Conservation (phyloP, 352 stramenopile genomes). For the Phytophthora ramorum region DNA sequence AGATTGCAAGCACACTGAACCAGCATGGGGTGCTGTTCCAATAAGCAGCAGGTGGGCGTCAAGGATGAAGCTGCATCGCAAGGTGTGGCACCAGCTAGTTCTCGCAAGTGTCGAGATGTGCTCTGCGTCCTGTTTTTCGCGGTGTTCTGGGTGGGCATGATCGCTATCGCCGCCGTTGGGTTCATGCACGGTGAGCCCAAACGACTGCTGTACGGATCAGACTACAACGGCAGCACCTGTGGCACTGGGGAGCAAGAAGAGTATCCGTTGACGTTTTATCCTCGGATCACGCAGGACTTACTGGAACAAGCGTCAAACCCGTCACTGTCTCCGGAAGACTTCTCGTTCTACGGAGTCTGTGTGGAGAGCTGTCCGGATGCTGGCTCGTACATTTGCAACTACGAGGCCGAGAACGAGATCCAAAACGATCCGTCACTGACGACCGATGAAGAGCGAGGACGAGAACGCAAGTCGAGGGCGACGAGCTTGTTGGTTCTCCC, state of each 20-base stretch:
- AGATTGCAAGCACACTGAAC: background rate
- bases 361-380: conserved; percentile 56
- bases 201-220: conserved; percentile 71
- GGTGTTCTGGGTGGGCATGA: conserved; percentile 82
- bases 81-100: conserved; percentile 59
- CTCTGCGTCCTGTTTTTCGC: conserved; percentile 72
- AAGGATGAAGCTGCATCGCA: conserved; percentile 35
- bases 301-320: conserved; percentile 58
- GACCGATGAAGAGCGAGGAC: conserved; percentile 50
- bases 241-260: conserved; percentile 47
- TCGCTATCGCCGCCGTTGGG: conserved; percentile 59
- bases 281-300: conserved; percentile 80
- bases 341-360: conserved; percentile 79
- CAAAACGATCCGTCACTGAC: conserved; percentile 41
- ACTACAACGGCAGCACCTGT: conserved; percentile 82
- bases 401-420: conserved; percentile 70
- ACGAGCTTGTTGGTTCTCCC: conserved; percentile 40
- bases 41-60: conserved; percentile 48
- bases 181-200: conserved; percentile 72
- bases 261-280: conserved; percentile 70
- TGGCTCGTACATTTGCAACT: conserved; percentile 76
- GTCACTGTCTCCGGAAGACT: conserved; percentile 47
- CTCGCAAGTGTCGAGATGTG: conserved; percentile 74
- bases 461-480: conserved; percentile 53
- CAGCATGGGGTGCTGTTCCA: conserved; percentile 77